Conservation (phyloP, 352 stramenopile species). For the Elongisporangium anandrum region DNA sequence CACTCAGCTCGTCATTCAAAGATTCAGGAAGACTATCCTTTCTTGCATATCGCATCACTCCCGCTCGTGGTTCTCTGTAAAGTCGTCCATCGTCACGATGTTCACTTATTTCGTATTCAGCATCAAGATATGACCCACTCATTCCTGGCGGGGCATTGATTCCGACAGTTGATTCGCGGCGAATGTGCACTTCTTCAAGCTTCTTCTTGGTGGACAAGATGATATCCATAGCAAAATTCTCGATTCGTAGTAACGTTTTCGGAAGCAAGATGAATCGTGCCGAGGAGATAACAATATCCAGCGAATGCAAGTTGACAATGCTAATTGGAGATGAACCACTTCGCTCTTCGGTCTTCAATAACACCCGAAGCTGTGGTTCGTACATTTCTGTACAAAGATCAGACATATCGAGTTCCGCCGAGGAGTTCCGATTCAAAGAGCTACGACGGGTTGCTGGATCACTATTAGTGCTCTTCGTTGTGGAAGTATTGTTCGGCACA, state of each 20-base stretch:
- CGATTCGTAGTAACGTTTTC: conserved; percentile 41
- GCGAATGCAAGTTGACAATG: conserved; percentile 5
- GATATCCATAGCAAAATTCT: conserved; percentile 51
- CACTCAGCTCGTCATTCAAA: conserved; percentile 35
- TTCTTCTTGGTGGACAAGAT: conserved; percentile 43
- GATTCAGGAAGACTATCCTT: conserved; percentile 58
- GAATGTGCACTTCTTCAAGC: conserved; percentile 28
- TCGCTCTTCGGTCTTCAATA: conserved; percentile 3
- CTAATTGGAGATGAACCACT: conserved; percentile 6
- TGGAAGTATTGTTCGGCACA: conserved; percentile 17
- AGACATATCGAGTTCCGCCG: neutral
- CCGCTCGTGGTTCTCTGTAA: conserved; percentile 9
- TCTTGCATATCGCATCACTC: conserved; percentile 12
- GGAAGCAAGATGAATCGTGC: conserved; percentile 46
- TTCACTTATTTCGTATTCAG: conserved; percentile 17
- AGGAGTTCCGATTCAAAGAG: neutral
- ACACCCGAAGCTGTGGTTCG: neutral
- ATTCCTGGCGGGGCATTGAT: conserved; percentile 19
- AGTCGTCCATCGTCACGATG: conserved; percentile 7
- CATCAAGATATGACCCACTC: conserved; percentile 23
- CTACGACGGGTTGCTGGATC: neutral
- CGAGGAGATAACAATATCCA: conserved; percentile 36
- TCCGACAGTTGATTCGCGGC: conserved; percentile 26
- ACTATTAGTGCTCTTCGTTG: neutral
- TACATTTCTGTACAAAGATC: neutral